Conservation (phyloP, 2,329 filamentous ascomycete species). For the Ophiostoma perfectum region DNA sequence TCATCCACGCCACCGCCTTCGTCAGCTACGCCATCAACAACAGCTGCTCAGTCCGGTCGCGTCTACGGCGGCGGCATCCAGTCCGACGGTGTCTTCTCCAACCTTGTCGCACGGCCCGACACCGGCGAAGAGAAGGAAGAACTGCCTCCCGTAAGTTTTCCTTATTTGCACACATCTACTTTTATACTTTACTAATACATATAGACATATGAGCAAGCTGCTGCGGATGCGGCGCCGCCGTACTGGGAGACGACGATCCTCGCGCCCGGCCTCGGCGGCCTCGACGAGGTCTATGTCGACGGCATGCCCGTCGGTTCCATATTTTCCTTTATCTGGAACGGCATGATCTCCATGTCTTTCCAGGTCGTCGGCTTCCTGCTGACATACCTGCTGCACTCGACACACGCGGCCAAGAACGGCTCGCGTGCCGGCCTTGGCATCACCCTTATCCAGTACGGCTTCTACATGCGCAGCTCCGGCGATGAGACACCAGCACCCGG, state of each 20-base stretch:
- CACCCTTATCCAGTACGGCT: constrained; percentile 92
- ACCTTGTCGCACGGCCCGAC: constrained; percentile 85
- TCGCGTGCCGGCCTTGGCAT: constrained; percentile 91
- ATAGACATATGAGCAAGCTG: constrained; percentile 95
- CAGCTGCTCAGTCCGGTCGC: constrained; percentile 36
- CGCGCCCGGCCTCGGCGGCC: constrained; percentile 80
- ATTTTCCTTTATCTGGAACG: constrained; percentile 86
- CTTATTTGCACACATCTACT: not conserved
- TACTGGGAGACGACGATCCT: constrained; percentile 99
- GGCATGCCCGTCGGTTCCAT: constrained; percentile 86
- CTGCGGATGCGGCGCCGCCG: constrained; percentile 88
- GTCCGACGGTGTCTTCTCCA: constrained; percentile 94
- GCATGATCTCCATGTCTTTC: constrained; percentile 96
- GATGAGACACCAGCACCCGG: constrained; percentile 1
- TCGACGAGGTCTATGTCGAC: constrained; percentile 94
- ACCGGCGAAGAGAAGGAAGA: constrained; percentile 76
- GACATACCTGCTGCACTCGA: constrained; percentile 95
- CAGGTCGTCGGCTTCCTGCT: constrained; percentile 95
- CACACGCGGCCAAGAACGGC: constrained; percentile 95
- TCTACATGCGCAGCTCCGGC: constrained; percentile 74
- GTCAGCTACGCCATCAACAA: not conserved
- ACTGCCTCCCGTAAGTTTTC: constrained; percentile 73
- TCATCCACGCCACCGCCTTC: not conserved
- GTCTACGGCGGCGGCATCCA: constrained; percentile 70
- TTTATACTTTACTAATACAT: not conserved